These are phyloP conservation scores for Candida easanensis DNA, from an alignment of 805 yeast species.

Conservation along the genomic window DNA sequence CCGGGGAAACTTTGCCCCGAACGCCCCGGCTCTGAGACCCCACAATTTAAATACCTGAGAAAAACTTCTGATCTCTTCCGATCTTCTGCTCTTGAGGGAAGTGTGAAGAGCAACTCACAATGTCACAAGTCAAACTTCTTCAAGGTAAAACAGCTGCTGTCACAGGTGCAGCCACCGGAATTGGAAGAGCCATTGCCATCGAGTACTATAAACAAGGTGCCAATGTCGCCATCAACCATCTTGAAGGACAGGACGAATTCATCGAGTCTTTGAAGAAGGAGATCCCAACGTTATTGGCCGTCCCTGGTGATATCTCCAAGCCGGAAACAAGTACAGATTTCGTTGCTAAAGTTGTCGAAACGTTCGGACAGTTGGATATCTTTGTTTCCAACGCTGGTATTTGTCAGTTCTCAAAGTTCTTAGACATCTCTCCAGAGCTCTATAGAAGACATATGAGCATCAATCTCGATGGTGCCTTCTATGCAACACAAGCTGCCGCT, in stretches of 20 bases:
- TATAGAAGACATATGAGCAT: conserved; percentile 35
- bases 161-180: conserved; percentile 47
- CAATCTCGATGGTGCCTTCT: conserved; percentile 43
- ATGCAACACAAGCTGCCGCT: conserved; percentile 46
- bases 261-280: conserved; percentile 18
- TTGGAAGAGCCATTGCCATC: conserved; percentile 42
- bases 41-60: too few species aligned
- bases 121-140: conserved; percentile 16
- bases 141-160: conserved; percentile 37
- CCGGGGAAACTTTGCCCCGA: too few species aligned
- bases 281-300: conserved; percentile 30
- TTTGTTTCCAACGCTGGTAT: conserved; percentile 48
- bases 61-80: too few species aligned
- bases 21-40: too few species aligned
- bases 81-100: too few species aligned
- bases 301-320: conserved; percentile 42
- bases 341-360: conserved; percentile 31
- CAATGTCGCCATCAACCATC: conserved; percentile 36
- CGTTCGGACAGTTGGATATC: conserved; percentile 39
- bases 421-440: conserved; percentile 38
- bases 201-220: conserved; percentile 43
- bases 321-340: conserved; percentile 36
- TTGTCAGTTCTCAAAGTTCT: conserved; percentile 39
- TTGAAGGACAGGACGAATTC: conserved; percentile 19
- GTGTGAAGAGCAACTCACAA: not conserved